Percentiles rank a stretch among this genome's conserved stretches.
Conservation (phyloP, 768 basidiomycete genomes). For the Tylopilus cervinicoccineus region DNA sequence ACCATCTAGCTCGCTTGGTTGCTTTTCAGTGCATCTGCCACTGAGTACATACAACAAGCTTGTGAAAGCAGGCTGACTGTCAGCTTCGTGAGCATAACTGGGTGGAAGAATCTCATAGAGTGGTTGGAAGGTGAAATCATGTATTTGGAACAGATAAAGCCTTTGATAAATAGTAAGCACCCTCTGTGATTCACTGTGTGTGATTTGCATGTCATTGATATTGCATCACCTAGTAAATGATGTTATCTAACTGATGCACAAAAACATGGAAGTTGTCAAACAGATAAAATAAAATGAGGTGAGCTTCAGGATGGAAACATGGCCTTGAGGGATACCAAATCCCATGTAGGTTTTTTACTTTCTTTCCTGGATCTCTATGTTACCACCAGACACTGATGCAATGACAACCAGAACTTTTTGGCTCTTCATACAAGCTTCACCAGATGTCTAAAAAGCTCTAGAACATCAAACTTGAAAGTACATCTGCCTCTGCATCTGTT, state of each 20-base stretch:
- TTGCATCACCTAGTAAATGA: not conserved
- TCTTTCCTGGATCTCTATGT: not conserved
- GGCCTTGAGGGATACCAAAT: slow-evolving; percentile 77
- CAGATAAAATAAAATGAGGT: slow-evolving; percentile 69
- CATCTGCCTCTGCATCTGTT: slow-evolving; percentile 34
- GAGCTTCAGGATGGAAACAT: slow-evolving; percentile 80
- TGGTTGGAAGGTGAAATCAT: slow-evolving; percentile 64
- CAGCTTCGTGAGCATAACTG: slow-evolving; percentile 82
- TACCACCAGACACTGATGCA: not conserved
- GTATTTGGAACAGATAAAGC: slow-evolving; percentile 27
- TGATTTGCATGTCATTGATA: slow-evolving; percentile 12
- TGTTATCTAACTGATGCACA: slow-evolving; percentile 42
- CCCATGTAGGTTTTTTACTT: slow-evolving; percentile 56
- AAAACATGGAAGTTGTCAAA: slow-evolving; percentile 84
- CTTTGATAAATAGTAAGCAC: slow-evolving; percentile 11
- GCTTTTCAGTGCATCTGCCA: slow-evolving; percentile 64
- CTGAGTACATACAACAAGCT: slow-evolving; percentile 87
- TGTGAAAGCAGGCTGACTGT: slow-evolving; percentile 68
- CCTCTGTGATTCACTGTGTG: too few relatives aligned
- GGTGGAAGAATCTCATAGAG: slow-evolving; percentile 81
- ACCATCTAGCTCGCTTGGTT: slow-evolving; percentile 83
- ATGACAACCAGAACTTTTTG: slow-evolving; percentile 65
- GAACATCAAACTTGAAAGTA: slow-evolving; percentile 56
- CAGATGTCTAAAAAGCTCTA: slow-evolving; percentile 78
- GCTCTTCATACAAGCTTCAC: slow-evolving; percentile 60